Evolutionary conservation across 176 grass and related monocot species (phyloP), one percentile per base, ranked within the genome.

Genomic region (Tuctoria greenei): DNA sequence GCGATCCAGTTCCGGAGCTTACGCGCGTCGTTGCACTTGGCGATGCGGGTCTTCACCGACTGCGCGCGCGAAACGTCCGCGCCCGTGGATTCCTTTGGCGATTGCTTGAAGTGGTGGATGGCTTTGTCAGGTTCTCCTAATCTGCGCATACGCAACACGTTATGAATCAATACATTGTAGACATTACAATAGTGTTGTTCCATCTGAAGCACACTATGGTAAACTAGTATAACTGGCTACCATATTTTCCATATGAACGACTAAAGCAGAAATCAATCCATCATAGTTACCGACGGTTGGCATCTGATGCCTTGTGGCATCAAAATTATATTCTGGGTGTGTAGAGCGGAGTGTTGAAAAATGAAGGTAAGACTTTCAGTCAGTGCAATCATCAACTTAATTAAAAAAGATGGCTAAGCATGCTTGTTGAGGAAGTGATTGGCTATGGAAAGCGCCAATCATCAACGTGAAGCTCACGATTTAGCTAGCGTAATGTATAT

Each of bases 41-140:
- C 80, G 23, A 95, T 58, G 27, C 83, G 92, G 69, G 26, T 78
- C 77, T 88, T 86, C 39, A 99, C 65, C 16, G 87, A 86, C 52
- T 90, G 87, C 43, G 87, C 87, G 81, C 71, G 80, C 7, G 78
- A 82, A 25, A 83, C 77, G 70, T 90, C 89, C 0, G 58, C 64
- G 61, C 35, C 45, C 7, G 25, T 82, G 49, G 95, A 84, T 45
- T 95, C 95, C 18, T 85, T 91, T 68, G 45, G 34, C 2, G 96
- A 84, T 66, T 84, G 92, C 80, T 90, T 90, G 28, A 86, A 62
- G 86, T 88, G 88, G 63, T 95, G 68, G 11, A 95, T 82, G 56
- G 96, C 87, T 24, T 92, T 99, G 61, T 95, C 96, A 36, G 92
- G 72, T 16, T 95, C 89, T 64, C 96, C 96, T 91, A 92, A 85